Base-by-base conservation (phyloP, 352 stramenopile species). In the Pythium dissimile region DNA sequence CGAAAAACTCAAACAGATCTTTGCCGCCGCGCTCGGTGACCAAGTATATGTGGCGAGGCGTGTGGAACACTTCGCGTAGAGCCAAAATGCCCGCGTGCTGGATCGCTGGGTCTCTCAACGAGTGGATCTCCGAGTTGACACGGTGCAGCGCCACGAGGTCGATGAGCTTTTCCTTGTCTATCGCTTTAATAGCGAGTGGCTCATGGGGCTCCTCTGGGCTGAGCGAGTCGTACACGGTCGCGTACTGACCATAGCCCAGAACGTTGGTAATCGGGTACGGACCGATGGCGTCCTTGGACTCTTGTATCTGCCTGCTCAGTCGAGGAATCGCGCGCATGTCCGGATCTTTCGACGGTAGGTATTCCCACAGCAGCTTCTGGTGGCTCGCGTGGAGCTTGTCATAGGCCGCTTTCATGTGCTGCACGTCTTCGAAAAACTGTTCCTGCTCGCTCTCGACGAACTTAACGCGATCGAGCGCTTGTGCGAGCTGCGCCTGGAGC, bases 1-100 rank as follows among this genome's bases (percentile, higher is more conserved):
- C 81, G 46, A 94, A 90, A 61, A 80, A 88, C 50, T 92, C 85
- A 26, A 96, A 94, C 21, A 97, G 62, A 54, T 97, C 86, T 30
- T 88, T 81, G 1, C 78, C 82, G 11, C 86, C 84, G 15, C 85
- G 72, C 46, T 95, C 86, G 1, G 80, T 93, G 27, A 97, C 68
- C 28, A 97, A 34, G 44, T 95, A 97, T 7, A 97, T 76, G 48
- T 84, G 75, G 23, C 84, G 75, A 13, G 39, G 52, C 8, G 84
- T 92, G 64, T 96, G 80, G 50, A 95, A 82, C 9, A 95, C 84
- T 26, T 95, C 84, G 15, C 74, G 42, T 30, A 94, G 34, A 11
- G 67, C 58, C 7, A 95, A 53, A 37, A 97, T 81, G 11, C 84
- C 81, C 8, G 67, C 51, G 45, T 97, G 86, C 7, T 59, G 57